Percentiles rank a stretch among this genome's conserved stretches.
phyloP scores from a whole-genome alignment of 2,329 filamentous ascomycete genomes.

The Didymella lethalis region DNA sequence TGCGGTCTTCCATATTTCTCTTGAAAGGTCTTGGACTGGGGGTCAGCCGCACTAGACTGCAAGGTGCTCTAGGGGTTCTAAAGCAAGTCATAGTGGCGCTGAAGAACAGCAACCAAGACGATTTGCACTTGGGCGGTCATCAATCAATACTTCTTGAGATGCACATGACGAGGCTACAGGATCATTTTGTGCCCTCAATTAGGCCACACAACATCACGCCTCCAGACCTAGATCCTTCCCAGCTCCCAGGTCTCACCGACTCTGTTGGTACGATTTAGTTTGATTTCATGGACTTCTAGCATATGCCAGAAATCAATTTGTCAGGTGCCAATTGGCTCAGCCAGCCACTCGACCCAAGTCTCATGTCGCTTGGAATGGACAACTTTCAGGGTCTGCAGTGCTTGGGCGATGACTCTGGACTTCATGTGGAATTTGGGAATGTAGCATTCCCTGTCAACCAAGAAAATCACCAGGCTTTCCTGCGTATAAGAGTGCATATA shows the following conservation, averaged over 20 bases:
- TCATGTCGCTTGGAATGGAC: background rate
- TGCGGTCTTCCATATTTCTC: background rate
- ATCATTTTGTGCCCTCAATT: conserved; percentile 4
- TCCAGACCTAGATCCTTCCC: background rate
- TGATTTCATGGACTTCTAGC: background rate
- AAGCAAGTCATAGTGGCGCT: background rate
- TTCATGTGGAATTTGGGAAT: background rate
- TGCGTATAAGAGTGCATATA: background rate
- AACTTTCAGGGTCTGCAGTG: background rate
- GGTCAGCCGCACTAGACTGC: background rate
- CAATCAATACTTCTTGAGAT: background rate
- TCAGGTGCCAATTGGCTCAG: background rate
- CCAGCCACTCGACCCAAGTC: background rate
- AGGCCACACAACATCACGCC: conserved; percentile 8
- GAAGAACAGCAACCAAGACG: background rate
- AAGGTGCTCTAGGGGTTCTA: background rate
- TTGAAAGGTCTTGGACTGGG: background rate
- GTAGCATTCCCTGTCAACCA: background rate
- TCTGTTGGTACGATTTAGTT: background rate
- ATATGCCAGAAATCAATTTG: background rate
- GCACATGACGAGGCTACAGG: conserved; percentile 8
- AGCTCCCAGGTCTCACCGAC: background rate
- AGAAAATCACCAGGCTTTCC: background rate
- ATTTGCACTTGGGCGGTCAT: background rate
- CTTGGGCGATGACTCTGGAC: background rate